Evolutionary conservation across 441 rosid species (phyloP).

Genomic region (Populus tomentosa): DNA sequence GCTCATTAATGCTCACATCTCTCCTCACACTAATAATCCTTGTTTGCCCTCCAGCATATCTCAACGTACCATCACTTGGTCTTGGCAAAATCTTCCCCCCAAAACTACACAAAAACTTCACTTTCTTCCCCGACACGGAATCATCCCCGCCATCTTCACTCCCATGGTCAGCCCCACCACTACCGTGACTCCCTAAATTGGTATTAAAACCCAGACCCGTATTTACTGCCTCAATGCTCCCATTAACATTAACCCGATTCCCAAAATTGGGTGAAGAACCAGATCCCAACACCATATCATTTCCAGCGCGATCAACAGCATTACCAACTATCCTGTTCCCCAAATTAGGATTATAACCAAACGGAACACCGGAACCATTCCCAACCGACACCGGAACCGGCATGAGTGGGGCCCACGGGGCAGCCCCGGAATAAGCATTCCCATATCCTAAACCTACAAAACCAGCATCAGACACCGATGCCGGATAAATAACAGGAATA

Average conservation of each 20-base stretch:
- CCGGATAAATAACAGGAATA: conserved; percentile 40
- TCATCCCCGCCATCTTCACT: conserved; percentile 61
- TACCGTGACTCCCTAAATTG: conserved; percentile 30
- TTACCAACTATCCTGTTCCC: conserved; percentile 32
- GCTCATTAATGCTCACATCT: conserved; percentile 48
- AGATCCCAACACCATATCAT: conserved; percentile 28
- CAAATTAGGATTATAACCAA: conserved; percentile 30
- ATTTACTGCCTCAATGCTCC: conserved; percentile 27
- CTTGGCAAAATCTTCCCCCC: conserved; percentile 75
- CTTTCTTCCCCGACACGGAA: conserved; percentile 48
- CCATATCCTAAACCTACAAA: conserved; percentile 44
- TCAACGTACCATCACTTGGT: conserved; percentile 72
- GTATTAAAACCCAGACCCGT: conserved; percentile 21
- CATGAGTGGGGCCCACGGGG: conserved; percentile 33
- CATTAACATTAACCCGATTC: conserved; percentile 24
- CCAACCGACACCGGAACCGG: conserved; percentile 28
- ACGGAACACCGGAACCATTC: conserved; percentile 30
- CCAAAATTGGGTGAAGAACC: conserved; percentile 23
- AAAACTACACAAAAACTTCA: conserved; percentile 72
- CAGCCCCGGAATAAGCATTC: conserved; percentile 26
- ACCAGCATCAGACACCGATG: conserved; percentile 36
- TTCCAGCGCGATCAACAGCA: conserved; percentile 40
- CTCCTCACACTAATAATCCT: conserved; percentile 56
- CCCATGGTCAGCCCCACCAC: conserved; percentile 34
- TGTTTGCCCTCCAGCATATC: conserved; percentile 78